phyloP scores from a whole-genome alignment of 2,329 filamentous ascomycete species.

The Beauveria caledonica region DNA sequence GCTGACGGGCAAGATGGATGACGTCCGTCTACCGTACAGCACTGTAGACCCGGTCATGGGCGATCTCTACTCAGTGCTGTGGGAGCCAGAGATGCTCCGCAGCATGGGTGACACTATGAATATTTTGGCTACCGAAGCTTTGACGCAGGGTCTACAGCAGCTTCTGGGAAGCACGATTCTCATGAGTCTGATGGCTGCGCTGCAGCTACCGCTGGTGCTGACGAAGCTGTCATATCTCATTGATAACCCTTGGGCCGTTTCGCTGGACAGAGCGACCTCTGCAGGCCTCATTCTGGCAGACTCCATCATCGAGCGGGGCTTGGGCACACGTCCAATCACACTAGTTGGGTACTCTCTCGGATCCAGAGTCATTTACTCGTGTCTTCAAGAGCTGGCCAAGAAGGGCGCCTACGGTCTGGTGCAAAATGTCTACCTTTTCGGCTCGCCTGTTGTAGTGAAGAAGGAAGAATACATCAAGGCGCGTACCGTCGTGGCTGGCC shows the following conservation, averaged over 20 bases:
- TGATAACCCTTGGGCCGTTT: conserved; percentile 98
- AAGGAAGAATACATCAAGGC: conserved; percentile 80
- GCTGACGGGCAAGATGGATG: conserved; percentile 97
- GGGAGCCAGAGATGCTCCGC: conserved; percentile 96
- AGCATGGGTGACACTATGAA: conserved; percentile 99
- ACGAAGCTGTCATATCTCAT: conserved; percentile 94
- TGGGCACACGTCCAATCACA: conserved; percentile 85
- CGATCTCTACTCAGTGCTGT: conserved; percentile 91
- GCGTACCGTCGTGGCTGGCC: conserved; percentile 77
- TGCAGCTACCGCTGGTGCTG: conserved; percentile 85
- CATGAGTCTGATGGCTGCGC: conserved; percentile 79
- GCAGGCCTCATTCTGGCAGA: conserved; percentile 91
- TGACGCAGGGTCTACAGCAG: conserved; percentile 94
- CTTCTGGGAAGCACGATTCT: conserved; percentile 85
- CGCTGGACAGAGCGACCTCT: conserved; percentile 77
- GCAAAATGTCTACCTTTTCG: conserved; percentile 93
- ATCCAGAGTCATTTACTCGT: conserved; percentile 85
- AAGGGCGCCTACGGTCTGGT: conserved; percentile 80
- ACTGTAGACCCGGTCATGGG: conserved; percentile 98
- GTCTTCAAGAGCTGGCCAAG: conserved; percentile 74
- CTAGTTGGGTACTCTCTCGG: conserved; percentile 93
- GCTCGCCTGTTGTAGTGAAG: conserved; percentile 84
- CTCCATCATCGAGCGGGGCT: conserved; percentile 81
- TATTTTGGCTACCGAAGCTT: conserved; percentile 93
- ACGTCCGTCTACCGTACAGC: conserved; percentile 90